Conservation (phyloP, 768 basidiomycete species). For the Hortiboletus flavorubellus region DNA sequence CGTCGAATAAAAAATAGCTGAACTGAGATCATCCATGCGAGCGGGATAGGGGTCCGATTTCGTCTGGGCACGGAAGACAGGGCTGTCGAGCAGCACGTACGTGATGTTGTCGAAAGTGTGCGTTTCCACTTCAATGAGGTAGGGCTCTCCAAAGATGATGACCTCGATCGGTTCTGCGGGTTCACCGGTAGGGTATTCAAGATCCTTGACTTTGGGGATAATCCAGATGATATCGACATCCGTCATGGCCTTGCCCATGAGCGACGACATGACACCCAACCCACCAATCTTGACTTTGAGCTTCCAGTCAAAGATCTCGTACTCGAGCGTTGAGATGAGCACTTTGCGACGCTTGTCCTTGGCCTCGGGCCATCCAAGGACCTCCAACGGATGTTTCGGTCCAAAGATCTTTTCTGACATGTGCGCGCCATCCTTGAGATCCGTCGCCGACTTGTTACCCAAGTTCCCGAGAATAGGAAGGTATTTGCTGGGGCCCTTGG, state of each 20-base stretch:
- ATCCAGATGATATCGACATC: constrained; percentile 96
- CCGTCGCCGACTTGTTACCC: constrained; percentile 63
- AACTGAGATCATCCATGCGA: constrained; percentile 95
- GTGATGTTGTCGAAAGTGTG: constrained; percentile 94
- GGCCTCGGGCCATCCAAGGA: constrained; percentile 97
- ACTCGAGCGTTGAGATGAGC: constrained; percentile 89
- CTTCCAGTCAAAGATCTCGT: constrained; percentile 97
- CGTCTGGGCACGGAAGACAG: constrained; percentile 95
- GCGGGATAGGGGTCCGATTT: constrained; percentile 95
- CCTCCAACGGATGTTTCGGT: constrained; percentile 58
- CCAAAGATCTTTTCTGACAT: constrained; percentile 72
- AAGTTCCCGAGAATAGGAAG: constrained; percentile 80
- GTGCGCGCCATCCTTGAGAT: constrained; percentile 59
- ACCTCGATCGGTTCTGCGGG: constrained; percentile 94
- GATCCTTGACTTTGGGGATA: constrained; percentile 89
- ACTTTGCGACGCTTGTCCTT: constrained; percentile 89
- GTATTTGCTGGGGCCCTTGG: constrained; percentile 70
- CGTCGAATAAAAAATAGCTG: constrained; percentile 96
- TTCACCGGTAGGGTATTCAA: constrained; percentile 90
- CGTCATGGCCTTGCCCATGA: constrained; percentile 98
- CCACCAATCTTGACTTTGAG: constrained; percentile 98
- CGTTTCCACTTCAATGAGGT: constrained; percentile 93
- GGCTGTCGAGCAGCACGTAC: constrained; percentile 89
- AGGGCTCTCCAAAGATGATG: constrained; percentile 93
- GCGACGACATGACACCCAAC: constrained; percentile 94